These are phyloP conservation scores for Nemania diffusa DNA, from an alignment of 2,329 filamentous ascomycete species.

Conservation along the genomic window DNA sequence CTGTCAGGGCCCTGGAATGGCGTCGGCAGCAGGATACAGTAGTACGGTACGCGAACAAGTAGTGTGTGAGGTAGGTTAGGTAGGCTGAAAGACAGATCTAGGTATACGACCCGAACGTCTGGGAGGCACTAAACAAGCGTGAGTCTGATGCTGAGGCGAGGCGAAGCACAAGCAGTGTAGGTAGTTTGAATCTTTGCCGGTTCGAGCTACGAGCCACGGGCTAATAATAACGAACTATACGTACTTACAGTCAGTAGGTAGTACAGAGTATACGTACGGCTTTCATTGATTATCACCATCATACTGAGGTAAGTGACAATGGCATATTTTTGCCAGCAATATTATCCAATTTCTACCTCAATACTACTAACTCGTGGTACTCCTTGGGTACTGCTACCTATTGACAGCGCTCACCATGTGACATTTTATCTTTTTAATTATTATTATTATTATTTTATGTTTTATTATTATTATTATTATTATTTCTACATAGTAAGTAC, in stretches of 20 bases:
- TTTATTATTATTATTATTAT: conserved; percentile 3
- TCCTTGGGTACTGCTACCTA: too few species aligned
- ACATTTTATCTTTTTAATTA: too few species aligned
- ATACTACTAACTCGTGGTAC: too few species aligned
- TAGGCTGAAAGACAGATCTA: conserved; percentile 37
- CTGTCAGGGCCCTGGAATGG: conserved; percentile 50
- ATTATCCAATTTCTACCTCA: too few species aligned
- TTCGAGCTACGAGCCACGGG: conserved; percentile 21
- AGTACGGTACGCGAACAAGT: conserved; percentile 26
- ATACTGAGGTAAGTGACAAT: too few species aligned
- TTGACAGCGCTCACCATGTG: too few species aligned
- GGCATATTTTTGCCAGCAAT: too few species aligned
- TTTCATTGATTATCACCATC: too few species aligned
- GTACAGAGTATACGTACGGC: neutral
- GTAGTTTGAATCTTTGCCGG: conserved; percentile 24
- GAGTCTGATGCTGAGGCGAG: conserved; percentile 47
- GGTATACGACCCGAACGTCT: conserved; percentile 48
- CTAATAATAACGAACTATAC: conserved; percentile 25
- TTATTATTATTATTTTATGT: conserved; percentile 11
- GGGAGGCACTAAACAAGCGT: conserved; percentile 51
- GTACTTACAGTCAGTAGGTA: neutral
- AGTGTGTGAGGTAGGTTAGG: conserved; percentile 7
- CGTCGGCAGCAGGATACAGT: conserved; percentile 44
- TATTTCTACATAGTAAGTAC: too few species aligned
- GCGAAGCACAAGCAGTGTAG: conserved; percentile 28